Evolutionary conservation across 345 rosid species (phyloP).

Genomic region (rapeseed (Brassica napus)): Da-Ae NC_063436.1:23397501-23398000

Average conservation of each 20-base stretch:
- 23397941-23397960: constrained; percentile 86
- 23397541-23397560: constrained; percentile 98
- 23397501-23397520: constrained; percentile 82
- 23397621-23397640: constrained; percentile 87
- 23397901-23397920: constrained; percentile 95
- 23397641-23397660: constrained; percentile 77
- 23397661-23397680: constrained; percentile 82
- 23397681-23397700: constrained; percentile 74
- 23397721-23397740: constrained; percentile 68
- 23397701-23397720: constrained; percentile 57
- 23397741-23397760: constrained; percentile 87
- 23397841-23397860: constrained; percentile 77
- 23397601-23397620: constrained; percentile 83
- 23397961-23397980: constrained; percentile 72
- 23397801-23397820: constrained; percentile 84
- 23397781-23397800: constrained; percentile 53
- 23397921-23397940: constrained; percentile 83
- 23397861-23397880: constrained; percentile 68
- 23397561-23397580: constrained; percentile 85
- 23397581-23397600: constrained; percentile 82
- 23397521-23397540: constrained; percentile 85
- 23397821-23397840: constrained; percentile 72
- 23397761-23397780: constrained; percentile 56
- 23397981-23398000: constrained; percentile 95
- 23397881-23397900: constrained; percentile 79